Base-by-base conservation (phyloP, 2,329 filamentous ascomycete species). In the Penicillium capsulatum region DNA sequence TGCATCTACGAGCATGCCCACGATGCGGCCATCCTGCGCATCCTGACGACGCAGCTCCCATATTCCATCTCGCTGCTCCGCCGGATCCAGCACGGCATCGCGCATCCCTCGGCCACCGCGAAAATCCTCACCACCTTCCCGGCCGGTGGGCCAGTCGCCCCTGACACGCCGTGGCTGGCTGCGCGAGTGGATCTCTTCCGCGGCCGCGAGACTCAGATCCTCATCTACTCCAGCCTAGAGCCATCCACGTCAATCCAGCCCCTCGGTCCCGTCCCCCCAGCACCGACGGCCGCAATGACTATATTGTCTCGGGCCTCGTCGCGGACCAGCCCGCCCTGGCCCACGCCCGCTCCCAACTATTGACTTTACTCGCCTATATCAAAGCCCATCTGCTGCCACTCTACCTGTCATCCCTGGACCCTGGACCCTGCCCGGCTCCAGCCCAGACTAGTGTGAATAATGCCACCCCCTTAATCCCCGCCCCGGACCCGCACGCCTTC, bases 201-300 rank as follows among this genome's bases (percentile, higher is more conserved):
- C 13, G 57, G 63, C 17, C 61, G 59, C 9, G 61, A 68, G 38
- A 70, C 67, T n/a, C 67, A 70, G 41, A 54, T 67, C 14, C 57
- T 62, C 51, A 17, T 67, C 13, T 71, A 67, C 40, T 68, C 64
- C 16, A 68, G 61, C 38, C 58, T 68, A 3, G 67, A 71, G 47
- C 47, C 51, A 17, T 38, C 43, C 42, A 51, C 51, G 38, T 52
- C 45, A 44, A 47, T 40, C 19, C 27, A 38, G 34, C 43, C 38
- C 40, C 51, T 54, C 51, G 33, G 14, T 37, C 17, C 46, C 30
- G 19, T 42, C 44, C 36, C 36, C 26, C 19, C 16, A 32, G 28
- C 20, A 9, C n/a, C n/a, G n/a, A n/a, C 10, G 8, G 34, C 24
- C 28, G 17, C 31, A 14, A 9, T 11, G 31, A 29, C 29, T 26